Conservation (phyloP, 1,139 yeast genomes). For the Blastobotrys petasosporus region DNA sequence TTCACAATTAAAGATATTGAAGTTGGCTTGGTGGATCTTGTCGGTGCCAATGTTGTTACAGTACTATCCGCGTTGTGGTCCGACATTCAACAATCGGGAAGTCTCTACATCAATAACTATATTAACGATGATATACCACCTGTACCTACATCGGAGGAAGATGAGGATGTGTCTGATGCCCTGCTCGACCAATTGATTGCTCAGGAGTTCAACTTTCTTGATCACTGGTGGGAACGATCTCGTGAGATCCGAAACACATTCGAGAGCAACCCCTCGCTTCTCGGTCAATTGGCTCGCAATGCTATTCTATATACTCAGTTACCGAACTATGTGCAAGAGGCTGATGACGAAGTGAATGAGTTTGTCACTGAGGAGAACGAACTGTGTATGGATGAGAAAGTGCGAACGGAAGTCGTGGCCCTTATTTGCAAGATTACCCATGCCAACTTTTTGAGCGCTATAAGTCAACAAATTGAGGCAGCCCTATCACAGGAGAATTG, state of each 20-base stretch:
- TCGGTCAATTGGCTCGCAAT: conserved; percentile 26
- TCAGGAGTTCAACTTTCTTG: conserved; percentile 14
- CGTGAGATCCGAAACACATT: conserved; percentile 17
- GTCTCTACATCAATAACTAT: conserved; percentile 10
- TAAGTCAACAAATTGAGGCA: conserved; percentile 7
- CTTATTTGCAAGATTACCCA: conserved; percentile 9
- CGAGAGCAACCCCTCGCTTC: conserved; percentile 38
- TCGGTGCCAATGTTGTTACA: conserved; percentile 8
- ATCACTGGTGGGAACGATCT: conserved; percentile 9
- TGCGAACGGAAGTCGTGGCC: conserved; percentile 18
- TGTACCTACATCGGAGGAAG: conserved; percentile 8
- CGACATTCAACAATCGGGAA: conserved; percentile 8
- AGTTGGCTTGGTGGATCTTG: conserved; percentile 18
- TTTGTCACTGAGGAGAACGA: conserved; percentile 61
- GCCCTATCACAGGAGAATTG: conserved; percentile 1
- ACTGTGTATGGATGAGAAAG: conserved; percentile 17
- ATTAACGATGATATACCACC: conserved; percentile 9
- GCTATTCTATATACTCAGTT: conserved; percentile 24
- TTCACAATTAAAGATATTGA: conserved; percentile 15
- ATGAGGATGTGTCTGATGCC: conserved; percentile 11
- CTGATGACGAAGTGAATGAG: conserved; percentile 49
- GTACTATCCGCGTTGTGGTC: conserved; percentile 12
- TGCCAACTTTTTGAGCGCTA: conserved; percentile 4
- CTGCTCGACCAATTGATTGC: conserved; percentile 11
- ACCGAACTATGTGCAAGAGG: conserved; percentile 26